Percentiles rank a stretch among this genome's conserved stretches.
Evolutionary conservation across 2,329 filamentous ascomycete genomes (phyloP).

Genomic region (Corniculantispora saksenae): DNA sequence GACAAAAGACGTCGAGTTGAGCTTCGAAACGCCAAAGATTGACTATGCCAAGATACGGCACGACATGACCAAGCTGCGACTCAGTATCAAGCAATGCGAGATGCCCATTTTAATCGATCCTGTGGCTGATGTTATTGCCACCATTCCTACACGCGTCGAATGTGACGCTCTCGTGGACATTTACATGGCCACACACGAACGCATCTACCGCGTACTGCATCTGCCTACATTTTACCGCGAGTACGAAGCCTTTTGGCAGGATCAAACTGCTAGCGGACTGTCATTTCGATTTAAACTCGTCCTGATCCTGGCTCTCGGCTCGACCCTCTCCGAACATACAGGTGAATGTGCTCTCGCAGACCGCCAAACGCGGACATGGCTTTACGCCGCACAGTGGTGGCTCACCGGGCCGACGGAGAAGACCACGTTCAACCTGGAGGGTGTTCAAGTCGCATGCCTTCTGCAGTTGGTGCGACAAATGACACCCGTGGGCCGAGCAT

Average conservation of each 20-base stretch:
- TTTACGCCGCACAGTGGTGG: constrained; percentile 17
- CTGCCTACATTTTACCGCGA: constrained; percentile 8
- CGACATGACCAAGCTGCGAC: constrained; percentile 3
- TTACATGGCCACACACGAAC: constrained; percentile 11
- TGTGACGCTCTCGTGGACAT: constrained; percentile 7
- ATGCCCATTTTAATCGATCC: constrained; percentile 10
- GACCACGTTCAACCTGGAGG: constrained; percentile 3
- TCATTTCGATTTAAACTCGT: constrained; percentile 2
- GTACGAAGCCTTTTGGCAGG: constrained; percentile 11
- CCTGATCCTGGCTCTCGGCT: constrained; percentile 6
- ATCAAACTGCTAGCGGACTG: background rate
- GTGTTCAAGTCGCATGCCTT: constrained; percentile 10
- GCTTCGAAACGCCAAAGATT: constrained; percentile 13
- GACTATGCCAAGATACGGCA: constrained; percentile 13
- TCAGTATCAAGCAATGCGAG: constrained; percentile 13
- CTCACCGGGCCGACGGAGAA: constrained; percentile 7
- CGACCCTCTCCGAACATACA: background rate
- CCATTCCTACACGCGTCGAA: background rate
- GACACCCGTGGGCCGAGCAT: constrained; percentile 9
- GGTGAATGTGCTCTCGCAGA: background rate
- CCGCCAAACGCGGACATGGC: constrained; percentile 2
- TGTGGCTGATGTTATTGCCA: background rate
- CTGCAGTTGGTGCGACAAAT: constrained; percentile 14
- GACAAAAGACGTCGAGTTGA: constrained; percentile 12
- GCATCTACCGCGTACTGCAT: constrained; percentile 14